Conservation (phyloP, 176 grass and related monocot genomes). For the Tillandsia fasciculata region DNA sequence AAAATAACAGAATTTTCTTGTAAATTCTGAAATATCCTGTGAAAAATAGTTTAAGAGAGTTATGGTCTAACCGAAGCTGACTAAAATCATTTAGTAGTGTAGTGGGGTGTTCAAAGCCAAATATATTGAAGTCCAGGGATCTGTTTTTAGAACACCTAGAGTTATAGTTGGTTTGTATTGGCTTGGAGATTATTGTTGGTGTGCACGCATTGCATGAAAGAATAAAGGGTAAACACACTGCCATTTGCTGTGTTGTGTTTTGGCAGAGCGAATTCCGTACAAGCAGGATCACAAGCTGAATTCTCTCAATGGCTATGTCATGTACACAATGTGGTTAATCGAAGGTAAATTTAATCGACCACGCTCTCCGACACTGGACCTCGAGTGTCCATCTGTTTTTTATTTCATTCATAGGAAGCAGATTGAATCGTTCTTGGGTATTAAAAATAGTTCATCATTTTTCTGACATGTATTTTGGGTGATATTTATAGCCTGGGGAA, state of each 20-base stretch:
- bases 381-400: neutral
- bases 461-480: slow-evolving; percentile 18
- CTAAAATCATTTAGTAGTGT: too few species aligned
- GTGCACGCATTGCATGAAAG: too few species aligned
- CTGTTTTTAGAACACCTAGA: too few species aligned
- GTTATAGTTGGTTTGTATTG: too few species aligned
- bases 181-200: too few species aligned
- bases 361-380: slow-evolving; percentile 3
- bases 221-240: slow-evolving; percentile 15
- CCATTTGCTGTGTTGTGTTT: slow-evolving; percentile 9
- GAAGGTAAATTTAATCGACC: slow-evolving; percentile 51
- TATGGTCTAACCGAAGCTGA: too few species aligned
- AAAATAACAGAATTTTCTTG: too few species aligned
- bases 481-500: slow-evolving; percentile 69
- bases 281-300: slow-evolving; percentile 73
- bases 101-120: too few species aligned
- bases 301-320: slow-evolving; percentile 93
- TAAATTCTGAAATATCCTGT: too few species aligned
- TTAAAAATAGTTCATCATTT: slow-evolving; percentile 1
- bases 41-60: too few species aligned
- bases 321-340: slow-evolving; percentile 84
- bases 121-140: too few species aligned
- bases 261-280: slow-evolving; percentile 78
- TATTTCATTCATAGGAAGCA: neutral
- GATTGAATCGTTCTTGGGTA: slow-evolving; percentile 2